Percentiles rank a stretch among this genome's conserved stretches.
phyloP scores from a whole-genome alignment of 306 rosid species.

The Castanea mollissima region DNA sequence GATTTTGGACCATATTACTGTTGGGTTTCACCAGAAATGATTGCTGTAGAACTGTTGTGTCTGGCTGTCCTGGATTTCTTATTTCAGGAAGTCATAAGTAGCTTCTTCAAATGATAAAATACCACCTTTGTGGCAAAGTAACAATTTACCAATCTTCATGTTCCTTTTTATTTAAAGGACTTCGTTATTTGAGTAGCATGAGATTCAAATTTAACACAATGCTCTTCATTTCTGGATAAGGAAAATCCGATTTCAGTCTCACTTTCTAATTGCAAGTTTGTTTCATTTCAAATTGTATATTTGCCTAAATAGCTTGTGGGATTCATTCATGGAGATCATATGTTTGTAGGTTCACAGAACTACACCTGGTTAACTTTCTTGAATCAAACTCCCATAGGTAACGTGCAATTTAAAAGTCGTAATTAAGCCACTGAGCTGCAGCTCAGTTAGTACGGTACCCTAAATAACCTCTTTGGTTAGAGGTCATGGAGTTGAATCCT shows the following conservation, averaged over 20 bases:
- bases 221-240: background rate
- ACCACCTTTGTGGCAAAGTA: background rate
- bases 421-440: constrained; percentile 1
- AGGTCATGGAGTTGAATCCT: background rate
- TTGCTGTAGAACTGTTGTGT: background rate
- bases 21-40: background rate
- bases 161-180: background rate
- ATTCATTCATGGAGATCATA: background rate
- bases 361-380: background rate
- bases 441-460: background rate
- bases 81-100: background rate
- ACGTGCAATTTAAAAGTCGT: background rate
- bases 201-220: background rate
- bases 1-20: background rate
- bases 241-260: background rate
- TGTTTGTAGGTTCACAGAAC: background rate
- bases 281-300: background rate
- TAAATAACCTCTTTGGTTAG: background rate
- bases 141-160: background rate
- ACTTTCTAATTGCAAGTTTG: background rate
- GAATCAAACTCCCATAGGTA: background rate
- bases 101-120: background rate
- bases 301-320: background rate
- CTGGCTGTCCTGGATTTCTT: background rate
- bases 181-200: background rate